Evolutionary conservation across 2,329 filamentous ascomycete genomes (phyloP), one percentile per base, ranked within the genome.

Genomic region (Sphaerostilbella broomeana): DNA sequence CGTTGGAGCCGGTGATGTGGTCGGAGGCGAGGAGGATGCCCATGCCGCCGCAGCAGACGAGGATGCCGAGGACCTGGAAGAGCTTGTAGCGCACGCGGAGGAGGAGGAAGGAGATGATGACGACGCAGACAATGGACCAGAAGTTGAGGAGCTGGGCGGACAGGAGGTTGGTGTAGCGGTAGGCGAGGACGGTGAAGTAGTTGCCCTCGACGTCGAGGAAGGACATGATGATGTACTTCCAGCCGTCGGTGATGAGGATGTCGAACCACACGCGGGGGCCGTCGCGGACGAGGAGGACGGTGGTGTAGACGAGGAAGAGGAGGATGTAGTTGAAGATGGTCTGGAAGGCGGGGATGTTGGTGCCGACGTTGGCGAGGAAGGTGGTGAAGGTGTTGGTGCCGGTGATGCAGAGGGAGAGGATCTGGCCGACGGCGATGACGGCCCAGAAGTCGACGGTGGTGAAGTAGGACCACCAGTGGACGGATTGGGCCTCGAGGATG

Each of bases 111-210:
- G 87, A 95, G 49, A 95, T 67, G 45, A 84, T 58, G 15, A 97
- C 87, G 16, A 98, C 92, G 47, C 90, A 81, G 35, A 94, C 86
- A 51, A 98, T 97, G 52, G 89, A 86, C 90, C 90, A 97, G 68
- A 97, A 97, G 72, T 95, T 95, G 67, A 98, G 87, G 37, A 98
- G 75, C 70, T 97, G 89, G 12, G 88, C 88, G 15, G 84, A 92
- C 34, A 97, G 74, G 52, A 95, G 83, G 55, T 89, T 95, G 39
- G 90, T 95, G 70, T 94, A 80, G 44, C 84, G 76, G 68, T 97
- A 98, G 5, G 90, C 92, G 35, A 95, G 74, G 35, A 98, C 90
- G 54, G 89, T 89, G 60, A 97, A 97, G 70, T 95, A 98, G 67
- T 98, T 98, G 46, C 92, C 92, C 65, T 95, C 77, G 35, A 97